Conservation (phyloP, 2,329 filamentous ascomycete species). For the Pseudofabraea citricarpa region DNA sequence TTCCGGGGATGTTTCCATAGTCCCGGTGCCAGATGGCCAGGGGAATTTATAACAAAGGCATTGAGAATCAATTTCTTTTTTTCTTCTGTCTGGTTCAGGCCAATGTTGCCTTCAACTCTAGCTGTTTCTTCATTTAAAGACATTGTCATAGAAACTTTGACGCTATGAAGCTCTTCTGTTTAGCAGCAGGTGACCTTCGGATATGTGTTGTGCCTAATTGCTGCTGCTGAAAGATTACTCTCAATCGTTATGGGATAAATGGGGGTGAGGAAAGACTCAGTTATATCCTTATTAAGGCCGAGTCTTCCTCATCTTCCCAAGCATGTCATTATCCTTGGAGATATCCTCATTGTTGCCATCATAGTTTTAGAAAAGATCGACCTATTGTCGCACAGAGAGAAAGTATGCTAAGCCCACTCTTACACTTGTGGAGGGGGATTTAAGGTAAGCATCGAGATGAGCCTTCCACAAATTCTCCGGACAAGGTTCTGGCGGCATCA, state of each 20-base stretch:
- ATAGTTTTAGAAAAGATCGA: neutral
- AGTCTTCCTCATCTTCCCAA: too few relatives aligned
- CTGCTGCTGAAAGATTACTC: neutral
- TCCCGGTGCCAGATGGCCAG: conserved; percentile 49
- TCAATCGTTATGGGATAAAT: too few relatives aligned
- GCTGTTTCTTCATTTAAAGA: neutral
- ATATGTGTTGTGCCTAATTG: neutral
- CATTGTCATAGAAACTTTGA: neutral
- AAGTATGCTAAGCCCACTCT: neutral
- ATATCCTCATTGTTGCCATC: neutral
- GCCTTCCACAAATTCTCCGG: neutral
- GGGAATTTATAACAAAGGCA: conserved; percentile 44
- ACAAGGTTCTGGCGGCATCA: neutral
- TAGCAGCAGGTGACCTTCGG: neutral
- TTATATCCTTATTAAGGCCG: too few relatives aligned
- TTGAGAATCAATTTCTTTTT: conserved; percentile 44
- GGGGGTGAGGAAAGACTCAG: too few relatives aligned
- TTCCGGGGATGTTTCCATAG: conserved; percentile 62
- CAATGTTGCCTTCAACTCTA: neutral
- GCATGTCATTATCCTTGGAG: neutral
- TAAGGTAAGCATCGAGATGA: neutral
- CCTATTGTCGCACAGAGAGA: neutral
- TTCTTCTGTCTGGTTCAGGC: neutral
- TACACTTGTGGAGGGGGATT: neutral
- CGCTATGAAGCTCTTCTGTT: neutral